These are phyloP conservation scores for Diaporthe sp. DNA, from an alignment of 2,329 filamentous ascomycete species.

Conservation along the genomic window DNA sequence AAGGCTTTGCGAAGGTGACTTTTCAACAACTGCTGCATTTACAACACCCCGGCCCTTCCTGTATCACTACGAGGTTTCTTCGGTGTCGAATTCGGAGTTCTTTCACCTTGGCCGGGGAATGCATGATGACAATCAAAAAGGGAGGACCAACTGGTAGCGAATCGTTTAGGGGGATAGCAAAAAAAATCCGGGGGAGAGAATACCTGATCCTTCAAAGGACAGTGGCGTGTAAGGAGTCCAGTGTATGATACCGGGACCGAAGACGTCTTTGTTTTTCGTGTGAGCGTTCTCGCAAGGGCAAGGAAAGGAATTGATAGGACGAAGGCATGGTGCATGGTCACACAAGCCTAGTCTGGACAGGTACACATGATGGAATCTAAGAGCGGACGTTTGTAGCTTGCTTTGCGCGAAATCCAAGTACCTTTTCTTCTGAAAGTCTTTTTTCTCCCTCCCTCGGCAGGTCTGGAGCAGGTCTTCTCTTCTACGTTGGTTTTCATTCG, in stretches of 20 bases:
- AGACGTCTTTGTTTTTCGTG: slow-evolving; percentile 28
- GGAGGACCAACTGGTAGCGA: slow-evolving; percentile 32
- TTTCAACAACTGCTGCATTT: slow-evolving; percentile 40
- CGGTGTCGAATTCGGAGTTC: slow-evolving; percentile 23
- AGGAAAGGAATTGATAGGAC: neutral
- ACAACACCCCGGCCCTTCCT: slow-evolving; percentile 33
- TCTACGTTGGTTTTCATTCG: neutral
- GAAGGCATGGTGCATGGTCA: slow-evolving; percentile 9
- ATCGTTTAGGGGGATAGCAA: slow-evolving; percentile 29
- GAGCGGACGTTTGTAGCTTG: slow-evolving; percentile 33
- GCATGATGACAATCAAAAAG: slow-evolving; percentile 37
- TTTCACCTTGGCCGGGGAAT: slow-evolving; percentile 23
- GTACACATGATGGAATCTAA: slow-evolving; percentile 27
- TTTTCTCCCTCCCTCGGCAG: neutral
- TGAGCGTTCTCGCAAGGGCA: slow-evolving; percentile 35
- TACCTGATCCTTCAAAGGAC: slow-evolving; percentile 34
- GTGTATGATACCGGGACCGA: slow-evolving; percentile 34
- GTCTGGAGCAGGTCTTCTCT: neutral
- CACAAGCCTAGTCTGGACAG: slow-evolving; percentile 31
- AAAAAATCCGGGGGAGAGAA: neutral
- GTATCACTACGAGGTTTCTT: slow-evolving; percentile 37
- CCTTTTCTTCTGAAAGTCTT: slow-evolving; percentile 2
- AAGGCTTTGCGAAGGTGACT: slow-evolving; percentile 29
- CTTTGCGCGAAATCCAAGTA: slow-evolving; percentile 32
- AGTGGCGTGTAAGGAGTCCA: slow-evolving; percentile 36